phyloP scores from a whole-genome alignment of 495 filamentous ascomycete genomes.

The Penicillium soppii region DNA sequence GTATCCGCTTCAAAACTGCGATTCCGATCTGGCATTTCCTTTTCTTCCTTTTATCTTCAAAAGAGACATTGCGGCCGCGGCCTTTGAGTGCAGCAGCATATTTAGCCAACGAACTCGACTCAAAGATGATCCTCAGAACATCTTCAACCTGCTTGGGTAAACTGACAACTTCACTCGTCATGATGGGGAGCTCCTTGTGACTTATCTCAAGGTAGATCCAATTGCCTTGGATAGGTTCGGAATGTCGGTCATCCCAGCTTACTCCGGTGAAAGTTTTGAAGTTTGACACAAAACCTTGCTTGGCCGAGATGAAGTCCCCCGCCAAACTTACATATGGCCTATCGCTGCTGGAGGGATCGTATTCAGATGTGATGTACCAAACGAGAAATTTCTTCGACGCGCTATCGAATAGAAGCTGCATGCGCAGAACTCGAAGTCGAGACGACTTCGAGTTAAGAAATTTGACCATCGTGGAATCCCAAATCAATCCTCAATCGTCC shows the following conservation, averaged over 20 bases:
- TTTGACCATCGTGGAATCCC: conserved; percentile 12
- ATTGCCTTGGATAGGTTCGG: background rate
- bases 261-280: conserved; percentile 6
- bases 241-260: conserved; percentile 8
- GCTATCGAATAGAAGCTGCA: conserved; percentile 9
- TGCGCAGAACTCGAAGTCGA: background rate
- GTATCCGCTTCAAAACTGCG: background rate
- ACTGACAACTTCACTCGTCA: background rate
- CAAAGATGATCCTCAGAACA: conserved; percentile 1
- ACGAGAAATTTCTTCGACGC: background rate
- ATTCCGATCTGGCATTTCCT: background rate
- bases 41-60: background rate
- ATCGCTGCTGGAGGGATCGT: background rate
- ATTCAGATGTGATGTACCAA: background rate
- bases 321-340: too few species aligned
- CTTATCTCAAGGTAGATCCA: conserved; percentile 3
- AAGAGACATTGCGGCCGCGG: background rate
- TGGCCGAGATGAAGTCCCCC: background rate
- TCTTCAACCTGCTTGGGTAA: background rate
- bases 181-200: background rate
- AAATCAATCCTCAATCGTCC: background rate
- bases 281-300: background rate
- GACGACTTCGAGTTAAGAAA: background rate
- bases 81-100: background rate
- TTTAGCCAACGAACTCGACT: background rate